Base-by-base conservation (phyloP, 768 basidiomycete species). In the Mycena latifolia region DNA sequence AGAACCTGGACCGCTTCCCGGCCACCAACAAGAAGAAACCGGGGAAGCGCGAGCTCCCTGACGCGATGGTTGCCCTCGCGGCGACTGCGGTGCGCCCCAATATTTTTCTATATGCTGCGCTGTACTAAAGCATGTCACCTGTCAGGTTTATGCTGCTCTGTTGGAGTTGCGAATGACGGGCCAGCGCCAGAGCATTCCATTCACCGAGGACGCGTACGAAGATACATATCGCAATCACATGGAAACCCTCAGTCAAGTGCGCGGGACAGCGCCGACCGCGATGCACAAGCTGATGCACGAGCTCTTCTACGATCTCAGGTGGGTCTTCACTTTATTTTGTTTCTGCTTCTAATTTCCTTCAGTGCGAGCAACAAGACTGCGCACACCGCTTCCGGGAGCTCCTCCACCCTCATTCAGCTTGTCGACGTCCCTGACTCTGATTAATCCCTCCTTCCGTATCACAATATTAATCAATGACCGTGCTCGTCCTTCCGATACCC, bases 171-270 rank as follows among this genome's bases (percentile, higher is more conserved):
- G 60, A 14, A 33, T 35, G 2, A 53, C 50, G 2, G 60, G 60
- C 10, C 39, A 45, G 28, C 51, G 51, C 17, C 60, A 61, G 35
- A 45, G 11, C 51, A 53, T 61, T 6, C 27, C 50, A 8, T 61
- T 61, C 39, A 61, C 59, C 33, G 59, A 61, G 50, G 59, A 39
- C 5, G 60, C 60, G 4, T 61, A 53, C 18, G 60, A 61, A 35
- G 60, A 52, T 10, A 61, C 41, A 8, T 61, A 61, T 17, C 50
- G 29, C 14, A 61, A 53, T 41, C 60, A 61, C 41, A 61, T 61
- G 39, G 29, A 43, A 25, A 41, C 51, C 17, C 51, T 61, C n/a
- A 3, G 7, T 1, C 9, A 52, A 10, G 39, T 47, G 2, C 59
- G 59, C 15, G 22, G 7, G 48, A 48, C 10, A 33, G 6, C 33